Evolutionary conservation across 2,329 filamentous ascomycete genomes (phyloP).

Genomic region (Epichloe amarillans): DNA sequence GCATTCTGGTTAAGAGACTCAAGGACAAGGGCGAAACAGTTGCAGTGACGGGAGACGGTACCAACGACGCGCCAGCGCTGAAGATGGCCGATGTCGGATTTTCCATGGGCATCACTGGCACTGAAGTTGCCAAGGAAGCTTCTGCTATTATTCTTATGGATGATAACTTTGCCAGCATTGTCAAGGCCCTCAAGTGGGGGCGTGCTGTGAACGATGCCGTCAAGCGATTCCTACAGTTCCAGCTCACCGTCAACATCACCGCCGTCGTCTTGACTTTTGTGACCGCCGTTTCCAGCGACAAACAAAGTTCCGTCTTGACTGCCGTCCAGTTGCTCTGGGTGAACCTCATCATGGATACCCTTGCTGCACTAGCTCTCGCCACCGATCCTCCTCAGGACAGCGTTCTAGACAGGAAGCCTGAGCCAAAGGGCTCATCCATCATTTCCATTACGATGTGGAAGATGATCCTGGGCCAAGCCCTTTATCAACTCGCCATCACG

Average conservation of each 20-base stretch:
- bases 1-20: conserved; percentile 55
- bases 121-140: conserved; percentile 74
- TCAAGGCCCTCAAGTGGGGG: conserved; percentile 73
- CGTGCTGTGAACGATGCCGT: conserved; percentile 65
- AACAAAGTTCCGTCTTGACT: conserved; percentile 64
- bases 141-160: conserved; percentile 81
- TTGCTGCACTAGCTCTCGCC: conserved; percentile 76
- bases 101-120: conserved; percentile 75
- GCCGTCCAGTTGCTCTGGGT: conserved; percentile 93
- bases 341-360: conserved; percentile 94
- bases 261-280: conserved; percentile 81
- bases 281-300: conserved; percentile 58
- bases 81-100: conserved; percentile 75
- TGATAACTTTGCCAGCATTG: conserved; percentile 77
- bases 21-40: conserved; percentile 66
- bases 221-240: conserved; percentile 64
- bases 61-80: conserved; percentile 70
- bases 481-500: conserved; percentile 73
- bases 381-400: conserved; percentile 79
- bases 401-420: conserved; percentile 63
- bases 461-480: conserved; percentile 89
- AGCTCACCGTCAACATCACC: conserved; percentile 82
- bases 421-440: conserved; percentile 41
- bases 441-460: conserved; percentile 97
- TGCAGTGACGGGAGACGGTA: conserved; percentile 72